Evolutionary conservation across 371 early-diverging fungal genomes (phyloP).

Genomic region (Syncephalastrum monosporum): DNA sequence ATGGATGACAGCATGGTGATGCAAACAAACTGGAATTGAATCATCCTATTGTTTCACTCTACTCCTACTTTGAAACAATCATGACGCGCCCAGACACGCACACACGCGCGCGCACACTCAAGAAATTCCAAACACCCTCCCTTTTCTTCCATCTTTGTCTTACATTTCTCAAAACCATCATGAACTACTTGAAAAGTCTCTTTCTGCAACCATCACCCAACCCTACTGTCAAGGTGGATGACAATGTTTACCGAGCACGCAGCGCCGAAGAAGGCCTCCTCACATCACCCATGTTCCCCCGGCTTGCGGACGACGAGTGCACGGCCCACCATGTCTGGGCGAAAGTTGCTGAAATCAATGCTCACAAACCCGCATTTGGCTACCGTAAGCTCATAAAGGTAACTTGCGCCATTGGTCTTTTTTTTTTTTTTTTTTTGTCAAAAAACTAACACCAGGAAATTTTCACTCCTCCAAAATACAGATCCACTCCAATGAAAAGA

Average conservation of each 20-base stretch:
- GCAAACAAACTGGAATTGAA: too few species aligned
- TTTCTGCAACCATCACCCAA: slow-evolving; percentile 28
- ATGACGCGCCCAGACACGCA: too few species aligned
- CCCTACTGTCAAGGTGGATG: slow-evolving; percentile 41
- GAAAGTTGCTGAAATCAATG: slow-evolving; percentile 35
- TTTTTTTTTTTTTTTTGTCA: background rate
- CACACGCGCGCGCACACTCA: too few species aligned
- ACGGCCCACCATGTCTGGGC: slow-evolving; percentile 50
- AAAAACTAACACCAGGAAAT: background rate
- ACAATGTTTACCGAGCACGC: slow-evolving; percentile 50
- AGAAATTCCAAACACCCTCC: background rate
- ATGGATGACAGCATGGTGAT: too few species aligned
- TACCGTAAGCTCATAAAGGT: slow-evolving; percentile 50
- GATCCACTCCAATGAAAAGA: slow-evolving; percentile 43
- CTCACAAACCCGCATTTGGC: slow-evolving; percentile 48
- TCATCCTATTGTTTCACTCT: too few species aligned
- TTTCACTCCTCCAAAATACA: slow-evolving; percentile 6
- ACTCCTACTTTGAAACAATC: too few species aligned
- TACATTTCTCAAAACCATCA: slow-evolving; percentile 8
- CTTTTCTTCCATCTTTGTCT: slow-evolving; percentile 5
- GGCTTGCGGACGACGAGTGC: slow-evolving; percentile 32
- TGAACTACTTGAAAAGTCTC: slow-evolving; percentile 24
- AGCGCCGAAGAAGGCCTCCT: slow-evolving; percentile 43
- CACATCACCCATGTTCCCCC: slow-evolving; percentile 37
- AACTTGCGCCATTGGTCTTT: slow-evolving; percentile 2